Conservation (phyloP, 148 eudicot species). For the Hydrangea macrophylla region DNA sequence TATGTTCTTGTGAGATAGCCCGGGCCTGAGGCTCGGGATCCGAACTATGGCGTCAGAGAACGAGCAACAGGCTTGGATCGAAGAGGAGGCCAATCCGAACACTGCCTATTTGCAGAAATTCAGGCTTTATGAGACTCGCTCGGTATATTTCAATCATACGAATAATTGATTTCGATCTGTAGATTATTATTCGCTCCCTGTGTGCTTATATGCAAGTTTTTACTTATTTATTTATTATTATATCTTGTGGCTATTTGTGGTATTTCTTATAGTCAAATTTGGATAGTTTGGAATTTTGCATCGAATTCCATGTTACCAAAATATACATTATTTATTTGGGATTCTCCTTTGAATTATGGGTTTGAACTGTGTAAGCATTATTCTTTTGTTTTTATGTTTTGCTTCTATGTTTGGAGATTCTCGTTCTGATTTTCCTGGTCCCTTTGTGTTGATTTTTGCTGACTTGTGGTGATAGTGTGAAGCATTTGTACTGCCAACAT, state of each 20-base stretch:
- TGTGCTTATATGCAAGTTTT: too few species aligned
- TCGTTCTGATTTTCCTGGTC: not conserved
- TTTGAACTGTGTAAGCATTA: not conserved
- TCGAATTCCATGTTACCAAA: not conserved
- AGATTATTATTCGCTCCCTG: too few species aligned
- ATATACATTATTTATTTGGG: not conserved
- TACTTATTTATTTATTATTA: not conserved
- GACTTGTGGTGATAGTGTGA: not conserved
- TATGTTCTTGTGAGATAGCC: slow-evolving; percentile 20
- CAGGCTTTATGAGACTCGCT: slow-evolving; percentile 86
- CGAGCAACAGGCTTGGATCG: slow-evolving; percentile 24
- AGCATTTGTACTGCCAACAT: slow-evolving; percentile 4
- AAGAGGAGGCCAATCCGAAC: slow-evolving; percentile 25
- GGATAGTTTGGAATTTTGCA: not conserved
- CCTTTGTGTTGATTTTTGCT: not conserved
- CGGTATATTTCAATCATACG: slow-evolving; percentile 46
- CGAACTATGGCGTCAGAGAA: slow-evolving; percentile 40
- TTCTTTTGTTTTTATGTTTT: too few species aligned
- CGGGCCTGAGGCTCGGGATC: slow-evolving; percentile 40
- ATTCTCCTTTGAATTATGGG: slow-evolving; percentile 4
- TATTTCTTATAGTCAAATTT: not conserved
- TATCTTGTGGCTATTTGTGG: not conserved
- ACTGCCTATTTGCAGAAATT: slow-evolving; percentile 51
- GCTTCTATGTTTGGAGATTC: not conserved
- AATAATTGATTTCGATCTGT: slow-evolving; percentile 3